Evolutionary conservation across 2,329 filamentous ascomycete species (phyloP), one percentile per base, ranked within the genome.

Genomic region (Claviceps paspali): DNA sequence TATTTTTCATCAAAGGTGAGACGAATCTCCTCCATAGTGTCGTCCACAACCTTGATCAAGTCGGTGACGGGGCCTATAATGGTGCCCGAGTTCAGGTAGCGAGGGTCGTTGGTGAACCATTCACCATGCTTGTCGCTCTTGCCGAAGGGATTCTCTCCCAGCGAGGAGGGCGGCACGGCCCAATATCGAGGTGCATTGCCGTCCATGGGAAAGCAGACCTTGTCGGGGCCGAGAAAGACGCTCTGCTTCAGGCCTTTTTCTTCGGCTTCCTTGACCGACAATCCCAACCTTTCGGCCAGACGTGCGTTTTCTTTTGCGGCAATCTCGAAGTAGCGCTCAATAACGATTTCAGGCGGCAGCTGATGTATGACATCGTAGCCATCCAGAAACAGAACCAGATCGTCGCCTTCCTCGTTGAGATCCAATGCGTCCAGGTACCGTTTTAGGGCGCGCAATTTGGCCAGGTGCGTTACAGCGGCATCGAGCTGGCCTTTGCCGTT

Each of bases 331-430:
- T 80, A 82, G 30, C 77, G 66, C 44, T 68, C 58, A 19, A 82
- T 65, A 44, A 82, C 56, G 15, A 80, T 62, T 29, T 77, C 68
- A 3, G 73, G 67, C 0, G 76, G 74, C 2, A 82, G 59, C 51
- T 82, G 78, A 41, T 80, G 73, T 57, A 75, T 73, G 1, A 74
- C 63, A 41, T 81, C 73, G 50, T 73, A 67, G 1, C 70, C 74
- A 49, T 82, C 76, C 5, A 76, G 63, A 33, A 81, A 62, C 40
- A 81, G 55, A 6, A 79, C 65, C 21, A 83, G 54, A 49, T 82
- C 78, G 15, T 72, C 61, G 26, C 22, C 29, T 39, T 76, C 53
- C 4, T 55, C 48, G 7, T 43, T 47, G 2, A 37, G 23, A 7
- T 41, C 39, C 3, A 60, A 45, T 12, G 43, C 43, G 23, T 54